phyloP scores from a whole-genome alignment of 2,329 filamentous ascomycete genomes.

The Epichloe festucae region DNA sequence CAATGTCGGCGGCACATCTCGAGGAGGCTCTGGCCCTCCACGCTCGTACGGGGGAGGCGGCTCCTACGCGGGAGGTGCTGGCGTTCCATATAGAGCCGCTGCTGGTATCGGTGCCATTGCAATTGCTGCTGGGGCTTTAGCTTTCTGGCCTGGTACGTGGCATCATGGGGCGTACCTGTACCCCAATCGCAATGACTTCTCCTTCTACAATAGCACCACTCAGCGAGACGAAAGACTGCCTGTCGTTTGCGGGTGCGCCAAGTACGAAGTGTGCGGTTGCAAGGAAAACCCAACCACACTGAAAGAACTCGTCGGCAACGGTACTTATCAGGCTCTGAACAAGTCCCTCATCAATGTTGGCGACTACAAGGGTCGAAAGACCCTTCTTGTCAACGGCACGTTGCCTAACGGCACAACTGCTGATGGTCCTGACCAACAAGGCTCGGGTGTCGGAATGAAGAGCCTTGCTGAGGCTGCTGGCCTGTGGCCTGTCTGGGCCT shows the following conservation, averaged over 20 bases:
- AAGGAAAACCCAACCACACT: conserved; percentile 51
- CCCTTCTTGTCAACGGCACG: conserved; percentile 63
- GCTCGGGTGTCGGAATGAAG: conserved; percentile 13
- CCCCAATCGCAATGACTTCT: conserved; percentile 28
- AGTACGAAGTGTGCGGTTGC: conserved; percentile 43
- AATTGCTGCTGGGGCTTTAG: conserved; percentile 34
- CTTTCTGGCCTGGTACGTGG: conserved; percentile 54
- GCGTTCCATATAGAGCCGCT: conserved; percentile 41
- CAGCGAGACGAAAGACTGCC: conserved; percentile 23
- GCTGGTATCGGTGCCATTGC: conserved; percentile 41
- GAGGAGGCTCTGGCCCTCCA: conserved; percentile 41
- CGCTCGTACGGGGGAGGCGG: conserved; percentile 47
- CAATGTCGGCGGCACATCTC: conserved; percentile 38
- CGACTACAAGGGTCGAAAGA: conserved; percentile 25
- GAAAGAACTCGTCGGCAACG: conserved; percentile 50
- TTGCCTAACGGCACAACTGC: conserved; percentile 53
- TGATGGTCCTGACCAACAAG: conserved; percentile 20
- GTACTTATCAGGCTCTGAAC: conserved; percentile 46
- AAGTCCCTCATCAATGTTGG: conserved; percentile 48
- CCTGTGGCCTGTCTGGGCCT: conserved; percentile 36
- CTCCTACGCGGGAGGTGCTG: conserved; percentile 58
- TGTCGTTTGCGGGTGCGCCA: conserved; percentile 39
- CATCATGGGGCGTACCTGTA: conserved; percentile 51
- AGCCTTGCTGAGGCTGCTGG: conserved; percentile 27
- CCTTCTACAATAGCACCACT: conserved; percentile 36